Evolutionary conservation across 352 stramenopile genomes (phyloP).

Genomic region (Hyaloperonospora arabidopsidis): DNA sequence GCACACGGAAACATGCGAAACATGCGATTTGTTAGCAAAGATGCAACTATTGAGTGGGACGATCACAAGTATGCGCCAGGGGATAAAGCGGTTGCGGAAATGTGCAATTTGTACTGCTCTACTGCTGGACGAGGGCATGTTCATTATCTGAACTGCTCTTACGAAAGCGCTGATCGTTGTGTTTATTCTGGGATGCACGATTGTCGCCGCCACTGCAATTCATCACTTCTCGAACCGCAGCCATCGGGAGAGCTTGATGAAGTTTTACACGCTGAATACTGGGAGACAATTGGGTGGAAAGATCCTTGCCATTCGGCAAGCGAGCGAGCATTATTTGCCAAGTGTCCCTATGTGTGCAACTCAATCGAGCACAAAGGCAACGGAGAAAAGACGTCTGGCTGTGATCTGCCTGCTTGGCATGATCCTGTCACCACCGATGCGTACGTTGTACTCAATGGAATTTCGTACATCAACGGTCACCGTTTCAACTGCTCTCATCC

Average conservation of each 20-base stretch:
- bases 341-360: constrained; percentile 34
- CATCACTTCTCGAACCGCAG: constrained; percentile 8
- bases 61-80: constrained; percentile 25
- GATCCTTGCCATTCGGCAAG: constrained; percentile 30
- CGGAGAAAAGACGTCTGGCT: constrained; percentile 18
- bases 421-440: background rate
- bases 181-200: constrained; percentile 23
- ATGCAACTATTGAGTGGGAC: constrained; percentile 18
- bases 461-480: constrained; percentile 28
- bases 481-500: constrained; percentile 32
- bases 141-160: constrained; percentile 37
- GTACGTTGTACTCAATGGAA: background rate
- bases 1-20: constrained; percentile 48
- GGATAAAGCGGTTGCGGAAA: constrained; percentile 37
- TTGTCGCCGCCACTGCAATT: constrained; percentile 33
- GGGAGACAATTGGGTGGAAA: constrained; percentile 43
- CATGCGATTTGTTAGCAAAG: constrained; percentile 35
- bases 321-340: constrained; percentile 26
- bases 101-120: constrained; percentile 47
- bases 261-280: constrained; percentile 39
- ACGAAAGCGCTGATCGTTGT: constrained; percentile 14
- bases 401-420: constrained; percentile 33
- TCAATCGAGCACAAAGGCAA: constrained; percentile 25
- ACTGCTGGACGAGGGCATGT: constrained; percentile 35
- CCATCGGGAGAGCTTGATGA: constrained; percentile 31